A percentile compares a stretch with the other conserved stretches of the same genome.
phyloP scores from a whole-genome alignment of 2,329 filamentous ascomycete genomes.

The Ceratocystiopsis sp. region DNA sequence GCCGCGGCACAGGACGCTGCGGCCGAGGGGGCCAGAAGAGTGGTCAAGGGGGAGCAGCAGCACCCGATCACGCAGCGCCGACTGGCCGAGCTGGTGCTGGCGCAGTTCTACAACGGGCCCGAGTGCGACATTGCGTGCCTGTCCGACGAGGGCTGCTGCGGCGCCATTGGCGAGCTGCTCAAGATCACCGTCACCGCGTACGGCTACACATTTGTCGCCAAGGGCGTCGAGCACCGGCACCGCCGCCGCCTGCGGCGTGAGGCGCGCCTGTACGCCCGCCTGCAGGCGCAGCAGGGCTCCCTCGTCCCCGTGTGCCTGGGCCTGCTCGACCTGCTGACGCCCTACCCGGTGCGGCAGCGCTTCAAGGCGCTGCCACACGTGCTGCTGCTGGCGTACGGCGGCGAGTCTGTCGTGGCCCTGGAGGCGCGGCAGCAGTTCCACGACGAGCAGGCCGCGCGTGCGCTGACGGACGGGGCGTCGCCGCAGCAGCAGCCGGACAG shows the following conservation, averaged over 20 bases:
- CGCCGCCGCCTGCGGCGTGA: neutral
- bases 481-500: neutral
- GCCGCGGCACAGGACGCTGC: neutral
- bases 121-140: neutral
- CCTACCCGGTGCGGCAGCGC: neutral
- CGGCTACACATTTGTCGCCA: neutral
- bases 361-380: neutral
- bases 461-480: neutral
- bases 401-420: neutral
- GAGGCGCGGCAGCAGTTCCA: no score
- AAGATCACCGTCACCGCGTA: neutral
- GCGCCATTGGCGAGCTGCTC: neutral
- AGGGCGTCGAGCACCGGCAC: neutral
- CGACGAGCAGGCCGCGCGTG: no score
- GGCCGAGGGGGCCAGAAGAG: neutral
- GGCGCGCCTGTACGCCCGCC: neutral
- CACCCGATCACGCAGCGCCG: neutral
- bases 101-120: neutral
- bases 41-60: no score
- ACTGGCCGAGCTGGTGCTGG: neutral
- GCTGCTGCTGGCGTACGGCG: conserved; percentile 2
- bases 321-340: neutral
- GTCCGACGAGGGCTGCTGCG: neutral
- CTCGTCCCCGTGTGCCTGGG: conserved; percentile 1
- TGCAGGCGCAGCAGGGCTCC: neutral